Evolutionary conservation across 192 early-diverging fungal species (phyloP), one percentile per base, ranked within the genome.

Genomic region (Phlyctochytrium arcticum): DNA sequence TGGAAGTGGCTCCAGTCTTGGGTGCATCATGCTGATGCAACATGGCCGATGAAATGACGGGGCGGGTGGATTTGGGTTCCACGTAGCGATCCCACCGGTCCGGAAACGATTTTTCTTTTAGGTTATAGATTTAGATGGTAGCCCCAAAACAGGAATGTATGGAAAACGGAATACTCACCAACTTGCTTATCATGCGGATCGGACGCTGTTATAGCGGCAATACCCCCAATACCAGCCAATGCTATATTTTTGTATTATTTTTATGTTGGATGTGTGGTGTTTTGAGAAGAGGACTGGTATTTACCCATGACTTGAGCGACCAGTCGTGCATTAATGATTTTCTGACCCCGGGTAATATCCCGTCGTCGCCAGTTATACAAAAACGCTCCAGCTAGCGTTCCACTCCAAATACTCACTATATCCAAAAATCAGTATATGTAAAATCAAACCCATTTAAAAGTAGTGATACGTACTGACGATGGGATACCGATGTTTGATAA

Each of bases 291-390:
- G 36, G 15, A 10, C 44, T 10, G 15, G 3, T 29, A 1, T 42
- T 24, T 60, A 54, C 59, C 67, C 48, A 60, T 54, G 12, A 37
- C 48, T 34, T 70, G 68, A 5, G 68, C 59, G 21, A 57, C 54
- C 60, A 70, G 24, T 48, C 68, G 60, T 15, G 68, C 50, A 39
- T 70, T 70, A 33, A 70, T 70, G 50, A 70, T 31, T 35, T 70
- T 70, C 33, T 70, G 68, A 4, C 53, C 27, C 4, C 8, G 26
- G 15, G 54, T 56, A 31, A 70, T 70, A 33, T 70, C 68, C 7
- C 19, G 19, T 10, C 68, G 35, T 17, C 55, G 32, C 23, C 3
- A 62, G 50, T 60, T 70, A 37, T 63, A 70, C 39, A 62, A 26
- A 12, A 70, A 30, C 10, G 51, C 54, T 8, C 36, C 60, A 6